Conservation (phyloP, 257 asterid genomes). For the Nicotiana knightiana region DNA sequence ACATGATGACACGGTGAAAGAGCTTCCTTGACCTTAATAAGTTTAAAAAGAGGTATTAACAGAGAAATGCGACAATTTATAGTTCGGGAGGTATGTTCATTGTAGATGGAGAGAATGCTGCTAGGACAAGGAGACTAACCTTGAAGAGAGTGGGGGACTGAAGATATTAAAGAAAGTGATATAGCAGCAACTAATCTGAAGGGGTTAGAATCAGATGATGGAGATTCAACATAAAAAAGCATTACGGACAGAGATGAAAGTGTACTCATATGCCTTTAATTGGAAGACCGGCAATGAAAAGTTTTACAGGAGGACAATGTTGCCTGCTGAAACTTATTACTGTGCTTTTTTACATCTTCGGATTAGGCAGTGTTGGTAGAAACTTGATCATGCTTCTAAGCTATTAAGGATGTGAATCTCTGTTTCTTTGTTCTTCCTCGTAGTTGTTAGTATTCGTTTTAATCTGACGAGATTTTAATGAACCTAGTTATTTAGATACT, state of each 20-base stretch:
- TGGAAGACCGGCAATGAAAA: neutral
- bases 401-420: neutral
- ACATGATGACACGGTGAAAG: neutral
- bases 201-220: neutral
- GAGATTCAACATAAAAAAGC: neutral
- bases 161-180: neutral
- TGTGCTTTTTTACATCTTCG: neutral
- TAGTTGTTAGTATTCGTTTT: neutral
- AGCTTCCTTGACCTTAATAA: neutral
- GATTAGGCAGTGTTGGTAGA: neutral
- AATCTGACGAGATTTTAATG: neutral
- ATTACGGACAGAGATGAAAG: neutral
- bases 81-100: neutral
- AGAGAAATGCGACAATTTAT: neutral
- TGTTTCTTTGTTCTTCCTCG: neutral
- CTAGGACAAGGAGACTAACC: neutral
- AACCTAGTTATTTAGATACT: neutral
- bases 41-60: neutral
- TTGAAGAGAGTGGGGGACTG: neutral
- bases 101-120: neutral
- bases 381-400: neutral
- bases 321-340: neutral
- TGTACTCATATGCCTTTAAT: neutral
- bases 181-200: neutral
- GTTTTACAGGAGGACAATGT: neutral